Evolutionary conservation across 148 eudicot species (phyloP).

Genomic region (Cornus suecica): DNA sequence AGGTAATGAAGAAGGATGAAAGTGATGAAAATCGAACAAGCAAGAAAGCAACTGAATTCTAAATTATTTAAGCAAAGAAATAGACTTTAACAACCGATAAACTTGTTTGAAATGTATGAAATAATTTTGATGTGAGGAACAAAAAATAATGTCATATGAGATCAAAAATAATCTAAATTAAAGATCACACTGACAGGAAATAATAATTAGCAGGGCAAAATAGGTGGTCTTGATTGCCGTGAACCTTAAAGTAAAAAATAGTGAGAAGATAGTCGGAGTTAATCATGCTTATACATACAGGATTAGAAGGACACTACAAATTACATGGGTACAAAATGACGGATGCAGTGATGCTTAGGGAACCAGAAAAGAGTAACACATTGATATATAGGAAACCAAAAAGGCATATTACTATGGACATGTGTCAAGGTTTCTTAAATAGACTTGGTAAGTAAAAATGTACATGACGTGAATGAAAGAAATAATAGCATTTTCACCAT

Average conservation of each 20-base stretch:
- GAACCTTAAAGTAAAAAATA: not conserved
- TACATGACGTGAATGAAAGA: not conserved
- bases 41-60: not conserved
- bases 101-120: not conserved
- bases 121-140: not conserved
- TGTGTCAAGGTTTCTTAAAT: not conserved
- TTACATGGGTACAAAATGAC: no score
- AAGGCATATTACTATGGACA: no score
- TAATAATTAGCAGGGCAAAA: no score
- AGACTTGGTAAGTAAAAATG: not conserved
- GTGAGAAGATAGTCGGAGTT: not conserved
- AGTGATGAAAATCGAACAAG: not conserved
- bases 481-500: constrained; percentile 2
- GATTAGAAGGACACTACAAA: no score
- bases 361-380: not conserved
- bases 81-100: not conserved
- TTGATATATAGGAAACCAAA: no score
- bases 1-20: not conserved
- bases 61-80: not conserved
- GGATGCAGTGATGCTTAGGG: not conserved
- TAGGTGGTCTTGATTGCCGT: no score
- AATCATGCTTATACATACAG: not conserved
- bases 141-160: not conserved
- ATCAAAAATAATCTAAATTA: not conserved
- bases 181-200: no score